phyloP scores from a whole-genome alignment of 345 rosid species.

The Arabidopsis thaliana region DNA sequence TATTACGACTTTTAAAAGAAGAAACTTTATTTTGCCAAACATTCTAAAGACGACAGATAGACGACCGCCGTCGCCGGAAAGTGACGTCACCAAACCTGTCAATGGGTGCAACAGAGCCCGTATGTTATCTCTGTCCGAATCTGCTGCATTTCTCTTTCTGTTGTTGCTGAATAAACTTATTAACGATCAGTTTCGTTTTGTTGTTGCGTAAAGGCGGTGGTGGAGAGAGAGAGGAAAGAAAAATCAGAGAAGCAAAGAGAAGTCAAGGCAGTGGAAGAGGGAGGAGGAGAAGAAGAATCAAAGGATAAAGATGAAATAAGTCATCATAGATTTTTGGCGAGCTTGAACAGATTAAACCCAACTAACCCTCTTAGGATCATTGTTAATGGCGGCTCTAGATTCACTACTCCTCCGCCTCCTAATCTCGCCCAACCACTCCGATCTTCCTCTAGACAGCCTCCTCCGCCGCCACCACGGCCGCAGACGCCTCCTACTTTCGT shows the following conservation, averaged over 20 bases:
- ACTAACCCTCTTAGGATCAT: conserved; percentile 83
- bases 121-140: conserved; percentile 34
- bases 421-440: conserved; percentile 46
- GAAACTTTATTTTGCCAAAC: conserved; percentile 29
- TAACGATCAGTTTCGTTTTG: neutral
- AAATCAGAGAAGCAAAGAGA: conserved; percentile 35
- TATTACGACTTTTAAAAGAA: neutral
- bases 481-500: conserved; percentile 33
- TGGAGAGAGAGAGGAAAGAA: conserved; percentile 43
- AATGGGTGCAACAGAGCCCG: conserved; percentile 66
- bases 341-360: conserved; percentile 74
- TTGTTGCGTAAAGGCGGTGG: conserved; percentile 43
- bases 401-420: conserved; percentile 55
- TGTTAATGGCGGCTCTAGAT: conserved; percentile 58
- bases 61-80: conserved; percentile 48
- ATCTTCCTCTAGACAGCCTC: conserved; percentile 32
- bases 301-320: conserved; percentile 41
- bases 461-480: conserved; percentile 1
- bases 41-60: conserved; percentile 24
- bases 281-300: conserved; percentile 61
- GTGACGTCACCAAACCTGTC: conserved; percentile 46
- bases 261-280: conserved; percentile 57
- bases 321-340: conserved; percentile 48
- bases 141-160: neutral
- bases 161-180: neutral